phyloP scores from a whole-genome alignment of 768 basidiomycete genomes.

The Saitozyma sp. region DNA sequence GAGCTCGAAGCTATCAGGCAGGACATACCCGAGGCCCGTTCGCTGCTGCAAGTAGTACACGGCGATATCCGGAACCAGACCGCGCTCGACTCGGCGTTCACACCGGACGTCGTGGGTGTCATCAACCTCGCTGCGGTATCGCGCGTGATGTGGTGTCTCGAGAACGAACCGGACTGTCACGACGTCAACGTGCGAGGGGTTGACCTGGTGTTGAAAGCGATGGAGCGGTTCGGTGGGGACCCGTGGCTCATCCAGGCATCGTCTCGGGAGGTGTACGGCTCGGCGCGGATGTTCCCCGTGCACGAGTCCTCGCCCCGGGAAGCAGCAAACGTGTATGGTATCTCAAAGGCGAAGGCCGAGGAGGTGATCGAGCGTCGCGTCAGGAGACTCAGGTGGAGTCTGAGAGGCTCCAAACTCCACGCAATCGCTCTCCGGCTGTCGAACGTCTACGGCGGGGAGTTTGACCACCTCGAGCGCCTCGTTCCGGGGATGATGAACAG shows the following conservation, averaged over 20 bases:
- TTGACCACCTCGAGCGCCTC: slow-evolving; percentile 38
- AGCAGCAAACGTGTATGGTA: slow-evolving; percentile 33
- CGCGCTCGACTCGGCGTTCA: slow-evolving; percentile 14
- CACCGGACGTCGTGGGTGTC: slow-evolving; percentile 26
- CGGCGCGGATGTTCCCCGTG: slow-evolving; percentile 13
- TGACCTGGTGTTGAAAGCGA: slow-evolving; percentile 21
- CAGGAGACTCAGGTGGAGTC: slow-evolving; percentile 4
- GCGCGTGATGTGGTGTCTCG: slow-evolving; percentile 27
- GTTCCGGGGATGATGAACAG: slow-evolving; percentile 34
- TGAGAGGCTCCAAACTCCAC: slow-evolving; percentile 3
- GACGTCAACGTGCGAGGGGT: slow-evolving; percentile 41
- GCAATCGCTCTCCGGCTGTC: slow-evolving; percentile 30
- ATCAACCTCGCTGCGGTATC: slow-evolving; percentile 37
- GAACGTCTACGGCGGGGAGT: slow-evolving; percentile 35
- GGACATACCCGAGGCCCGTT: slow-evolving; percentile 9
- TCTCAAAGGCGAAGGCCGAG: slow-evolving; percentile 33
- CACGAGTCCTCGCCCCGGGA: slow-evolving; percentile 16
- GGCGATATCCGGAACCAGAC: slow-evolving; percentile 27
- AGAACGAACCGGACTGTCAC: slow-evolving; percentile 35
- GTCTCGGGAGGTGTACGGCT: slow-evolving; percentile 26
- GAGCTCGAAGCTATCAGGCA: slow-evolving; percentile 23
- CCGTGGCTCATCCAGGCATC: slow-evolving; percentile 35
- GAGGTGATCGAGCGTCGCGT: slow-evolving; percentile 7
- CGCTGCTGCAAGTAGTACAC: slow-evolving; percentile 12
- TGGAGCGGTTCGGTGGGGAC: background rate